Conservation (phyloP, 257 asterid species). For the Gynochthodes officinalis region DNA sequence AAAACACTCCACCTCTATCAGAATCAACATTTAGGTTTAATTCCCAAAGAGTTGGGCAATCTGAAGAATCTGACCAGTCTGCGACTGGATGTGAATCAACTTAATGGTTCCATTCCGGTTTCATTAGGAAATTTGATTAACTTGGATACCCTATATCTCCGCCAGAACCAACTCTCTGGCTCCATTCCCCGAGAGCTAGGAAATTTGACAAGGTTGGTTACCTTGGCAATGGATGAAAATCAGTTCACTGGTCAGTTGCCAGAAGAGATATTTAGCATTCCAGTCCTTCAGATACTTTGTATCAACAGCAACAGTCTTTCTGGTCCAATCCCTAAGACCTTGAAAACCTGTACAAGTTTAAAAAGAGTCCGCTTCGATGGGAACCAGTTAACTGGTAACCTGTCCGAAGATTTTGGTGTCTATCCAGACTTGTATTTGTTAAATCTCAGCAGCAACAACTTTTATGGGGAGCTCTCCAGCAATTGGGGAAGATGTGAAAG, state of each 20-base stretch:
- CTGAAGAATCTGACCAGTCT: conserved; percentile 4
- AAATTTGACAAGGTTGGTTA: conserved; percentile 5
- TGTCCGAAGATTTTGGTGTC: conserved; percentile 29
- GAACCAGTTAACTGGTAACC: conserved; percentile 33
- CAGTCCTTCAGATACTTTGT: conserved; percentile 14
- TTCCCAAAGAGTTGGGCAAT: conserved; percentile 26
- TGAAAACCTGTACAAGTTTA: conserved; percentile 38
- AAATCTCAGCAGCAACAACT: conserved; percentile 29
- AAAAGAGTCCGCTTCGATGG: conserved; percentile 25
- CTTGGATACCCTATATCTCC: neutral
- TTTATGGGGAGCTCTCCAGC: conserved; percentile 34
- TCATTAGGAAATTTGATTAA: conserved; percentile 6
- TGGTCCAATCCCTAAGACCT: conserved; percentile 32
- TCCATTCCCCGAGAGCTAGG: conserved; percentile 21
- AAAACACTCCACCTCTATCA: neutral
- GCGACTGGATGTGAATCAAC: conserved; percentile 2
- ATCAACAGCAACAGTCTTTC: conserved; percentile 24
- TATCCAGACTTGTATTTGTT: conserved; percentile 29
- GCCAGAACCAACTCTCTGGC: conserved; percentile 19
- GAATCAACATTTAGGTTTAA: conserved; percentile 15
- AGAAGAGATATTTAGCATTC: conserved; percentile 27
- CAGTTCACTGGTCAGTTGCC: conserved; percentile 35
- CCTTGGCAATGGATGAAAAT: conserved; percentile 16
- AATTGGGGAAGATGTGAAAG: conserved; percentile 32
- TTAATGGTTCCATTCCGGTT: conserved; percentile 14